These are phyloP conservation scores for Arbutus unedo DNA, from an alignment of 148 eudicot genomes.

Conservation along the genomic window DNA sequence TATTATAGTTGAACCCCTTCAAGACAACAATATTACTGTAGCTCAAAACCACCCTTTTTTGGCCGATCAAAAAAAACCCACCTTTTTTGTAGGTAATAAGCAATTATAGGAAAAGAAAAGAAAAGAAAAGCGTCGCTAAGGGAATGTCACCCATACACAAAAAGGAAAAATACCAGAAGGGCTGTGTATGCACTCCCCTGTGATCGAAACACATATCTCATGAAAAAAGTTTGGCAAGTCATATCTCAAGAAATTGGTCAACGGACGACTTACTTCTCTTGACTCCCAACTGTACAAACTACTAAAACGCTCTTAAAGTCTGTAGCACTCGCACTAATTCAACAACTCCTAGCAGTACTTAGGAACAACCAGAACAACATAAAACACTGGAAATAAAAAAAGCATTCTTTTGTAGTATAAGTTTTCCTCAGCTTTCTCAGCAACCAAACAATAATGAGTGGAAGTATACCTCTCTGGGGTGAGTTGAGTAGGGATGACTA, in stretches of 20 bases:
- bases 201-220: background rate
- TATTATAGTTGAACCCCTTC: background rate
- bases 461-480: constrained; percentile 75
- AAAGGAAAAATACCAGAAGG: background rate
- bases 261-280: background rate
- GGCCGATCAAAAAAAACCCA: background rate
- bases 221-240: background rate
- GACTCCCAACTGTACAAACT: background rate
- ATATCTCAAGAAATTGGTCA: background rate
- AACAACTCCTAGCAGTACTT: background rate
- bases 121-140: background rate
- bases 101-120: background rate
- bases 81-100: background rate
- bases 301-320: background rate
- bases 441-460: background rate
- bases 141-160: background rate
- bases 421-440: background rate
- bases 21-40: background rate
- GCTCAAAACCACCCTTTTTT: background rate
- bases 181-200: background rate
- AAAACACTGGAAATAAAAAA: too few relatives aligned
- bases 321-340: background rate
- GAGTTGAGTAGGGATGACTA: constrained; percentile 82
- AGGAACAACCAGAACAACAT: background rate
- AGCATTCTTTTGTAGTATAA: too few relatives aligned